Base-by-base conservation (phyloP, 2,329 filamentous ascomycete genomes). In the Fusarium graminum region DNA sequence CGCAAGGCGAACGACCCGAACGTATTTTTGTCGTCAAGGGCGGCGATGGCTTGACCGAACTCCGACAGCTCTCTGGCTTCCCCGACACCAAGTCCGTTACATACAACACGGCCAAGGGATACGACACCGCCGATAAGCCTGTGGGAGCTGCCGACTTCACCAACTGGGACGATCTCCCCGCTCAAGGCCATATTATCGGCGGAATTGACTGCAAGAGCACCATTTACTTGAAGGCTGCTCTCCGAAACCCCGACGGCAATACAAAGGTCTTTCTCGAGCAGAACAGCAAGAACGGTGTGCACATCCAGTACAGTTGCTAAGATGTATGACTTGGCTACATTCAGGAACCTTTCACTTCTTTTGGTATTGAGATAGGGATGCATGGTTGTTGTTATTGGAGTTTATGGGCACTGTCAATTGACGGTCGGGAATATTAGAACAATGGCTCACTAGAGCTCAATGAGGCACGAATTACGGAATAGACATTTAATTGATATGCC, bases 1-100 rank as follows among this genome's bases (percentile, higher is more conserved):
- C 43, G 6, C 77, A 79, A n/a, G 80, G 77, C 17, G 75, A 74
- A 9, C 75, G 66, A 62, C 75, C 72, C 52, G 75, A 78, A 43
- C 80, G 77, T 51, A 74, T 75, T 52, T 79, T 81, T 59, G 74
- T 75, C 65, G 78, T 79, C 61, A 67, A 72, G 25, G 72, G 72
- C 17, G 26, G 41, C 22, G 74, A 67, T 52, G 77, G 71, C 0
- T 53, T 74, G 34, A 42, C 74, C 2, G 41, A 56, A 2, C 51
- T 73, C 29, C 66, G 53, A 39, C 74, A 71, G 41, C 67, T 78
- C 7, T 60, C 69, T 8, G 70, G 72, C 19, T 70, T 75, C 45
- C 74, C 73, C 17, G 51, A 49, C 25, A 4, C 50, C 39, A 60
- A 63, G 7, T 51, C 53, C 6, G 59, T 76, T 14, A 73, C 67